A percentile compares a stretch with the other conserved stretches of the same genome.
phyloP scores from a whole-genome alignment of 2,329 filamentous ascomycete species.

The Penicillium olsonii region DNA sequence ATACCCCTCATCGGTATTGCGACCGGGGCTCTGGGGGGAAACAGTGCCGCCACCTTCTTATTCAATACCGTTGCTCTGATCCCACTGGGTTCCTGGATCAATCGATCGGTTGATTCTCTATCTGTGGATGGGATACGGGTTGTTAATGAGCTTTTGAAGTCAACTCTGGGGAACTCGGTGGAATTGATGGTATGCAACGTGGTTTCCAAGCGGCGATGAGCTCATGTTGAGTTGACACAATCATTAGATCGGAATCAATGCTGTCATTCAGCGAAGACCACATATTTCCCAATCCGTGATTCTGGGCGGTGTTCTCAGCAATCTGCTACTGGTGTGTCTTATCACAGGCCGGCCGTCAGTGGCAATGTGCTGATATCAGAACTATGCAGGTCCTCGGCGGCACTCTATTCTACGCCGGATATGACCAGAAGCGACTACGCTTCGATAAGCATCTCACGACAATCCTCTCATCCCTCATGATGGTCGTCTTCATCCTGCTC shows the following conservation, averaged over 20 bases:
- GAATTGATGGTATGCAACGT: constrained; percentile 70
- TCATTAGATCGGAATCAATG: constrained; percentile 58
- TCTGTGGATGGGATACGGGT: constrained; percentile 65
- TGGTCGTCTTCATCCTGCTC: constrained; percentile 20
- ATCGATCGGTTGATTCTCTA: constrained; percentile 80
- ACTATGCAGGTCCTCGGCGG: constrained; percentile 15
- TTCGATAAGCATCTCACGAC: constrained; percentile 22
- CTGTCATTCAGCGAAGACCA: constrained; percentile 67
- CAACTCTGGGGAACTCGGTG: constrained; percentile 81
- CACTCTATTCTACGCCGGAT: constrained; percentile 16
- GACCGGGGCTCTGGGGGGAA: constrained; percentile 61
- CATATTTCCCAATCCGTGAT: constrained; percentile 83
- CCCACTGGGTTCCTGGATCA: constrained; percentile 74
- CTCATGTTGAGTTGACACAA: background rate
- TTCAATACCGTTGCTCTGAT: constrained; percentile 87
- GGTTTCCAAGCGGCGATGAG: background rate
- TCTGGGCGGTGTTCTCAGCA: constrained; percentile 82
- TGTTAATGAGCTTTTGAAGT: constrained; percentile 78
- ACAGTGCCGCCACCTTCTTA: constrained; percentile 65
- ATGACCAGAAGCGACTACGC: constrained; percentile 16
- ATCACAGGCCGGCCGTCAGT: background rate
- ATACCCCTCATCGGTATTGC: constrained; percentile 73
- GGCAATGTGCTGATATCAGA: background rate
- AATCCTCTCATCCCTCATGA: constrained; percentile 23
- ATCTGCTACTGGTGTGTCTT: constrained; percentile 67